Base-by-base conservation (phyloP, 495 filamentous ascomycete species). In the Rostrohypoxylon terebratum region DNA sequence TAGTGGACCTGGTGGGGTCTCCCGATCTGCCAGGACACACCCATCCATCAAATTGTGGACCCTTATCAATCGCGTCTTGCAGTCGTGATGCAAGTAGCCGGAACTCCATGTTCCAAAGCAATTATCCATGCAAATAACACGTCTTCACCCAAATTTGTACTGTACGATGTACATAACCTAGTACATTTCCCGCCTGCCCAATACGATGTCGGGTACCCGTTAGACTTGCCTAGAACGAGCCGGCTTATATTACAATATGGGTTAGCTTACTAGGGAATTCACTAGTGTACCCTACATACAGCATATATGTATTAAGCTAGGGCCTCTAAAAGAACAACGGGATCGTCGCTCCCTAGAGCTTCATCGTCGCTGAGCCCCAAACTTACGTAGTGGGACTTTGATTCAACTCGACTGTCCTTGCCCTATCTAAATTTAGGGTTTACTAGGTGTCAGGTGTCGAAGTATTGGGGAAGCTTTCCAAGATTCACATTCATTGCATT, bases 321-420 rank as follows among this genome's bases (percentile, higher is more conserved):
- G 61, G 18, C 51, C 58, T n/a, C 13, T 18, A 28, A 59, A 45
- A 59, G 13, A 59, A 21, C 23, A 61, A 58, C 54, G 21, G 16
- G 71, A 73, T 64, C 66, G 60, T 62, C 66, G 38, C 59, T 68
- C 55, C 61, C 18, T 38, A 63, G 67, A 70, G 72, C 62, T 71
- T 67, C 72, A 71, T 74, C 72, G 62, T 59, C 66, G 31, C 71
- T 70, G 28, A 66, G 62, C 50, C 57, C 66, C 63, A 67, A 63
- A 74, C 58, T 57, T 51, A 21, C 42, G 23, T 48, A 38, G 25
- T 45, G 28, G 36, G 55, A 73, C 63, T 34, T 40, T n/a, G 40
- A 61, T 21, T 68, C 38, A 58, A 58, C 50, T 63, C 20, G 51
- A 53, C 28, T 48, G 21, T 14, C 13, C 25, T 42, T 25, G 25